Base-by-base conservation (phyloP, 345 rosid species). In the Odontarrhena argentea region DNA sequence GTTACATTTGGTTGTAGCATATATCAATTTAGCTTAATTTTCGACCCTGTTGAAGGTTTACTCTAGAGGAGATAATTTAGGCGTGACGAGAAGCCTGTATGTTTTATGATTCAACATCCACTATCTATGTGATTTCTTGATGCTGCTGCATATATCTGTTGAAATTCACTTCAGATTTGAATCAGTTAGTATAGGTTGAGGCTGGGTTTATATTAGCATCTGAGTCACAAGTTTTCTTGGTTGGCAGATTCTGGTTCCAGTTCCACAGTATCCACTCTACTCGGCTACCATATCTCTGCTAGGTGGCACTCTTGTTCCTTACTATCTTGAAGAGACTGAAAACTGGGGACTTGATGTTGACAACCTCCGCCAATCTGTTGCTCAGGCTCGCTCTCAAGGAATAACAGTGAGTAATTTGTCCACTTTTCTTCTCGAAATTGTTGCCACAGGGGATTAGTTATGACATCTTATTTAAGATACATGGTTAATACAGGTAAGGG, bases 181-280 rank as follows among this genome's bases (percentile, higher is more conserved):
- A 35, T 42, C 41, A 9, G 13, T 14, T 53, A 32, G 13, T 42
- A 12, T 54, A 1, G 30, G n/a, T 9, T 64, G 26, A 64, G 28
- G 40, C 59, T 8, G 3, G 43, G 14, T 54, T 43, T 18, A 55
- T 44, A 55, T 60, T 30, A 22, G 26, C 49, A 25, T 67, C 22
- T 65, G 53, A 18, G 0, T 68, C 59, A 51, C 56, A 68, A 24
- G 25, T 55, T 58, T 37, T 13, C n/a, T 6, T 70, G 34, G 43
- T 76, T 81, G 51, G 64, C 85, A 92, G 95, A 48, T 89, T 71
- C 73, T 89, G 84, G 96, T 92, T 78, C 98, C 98, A 60, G 92
- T 92, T 52, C 98, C 98, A 47, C 98, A 92, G 62, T 92, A 92
- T 73, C 98, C 98, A 40, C 92, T 92, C 74, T 92, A 89, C 76